Base-by-base conservation (phyloP, 2,329 filamentous ascomycete genomes). In the Pseudogymnoascus sp. region DNA sequence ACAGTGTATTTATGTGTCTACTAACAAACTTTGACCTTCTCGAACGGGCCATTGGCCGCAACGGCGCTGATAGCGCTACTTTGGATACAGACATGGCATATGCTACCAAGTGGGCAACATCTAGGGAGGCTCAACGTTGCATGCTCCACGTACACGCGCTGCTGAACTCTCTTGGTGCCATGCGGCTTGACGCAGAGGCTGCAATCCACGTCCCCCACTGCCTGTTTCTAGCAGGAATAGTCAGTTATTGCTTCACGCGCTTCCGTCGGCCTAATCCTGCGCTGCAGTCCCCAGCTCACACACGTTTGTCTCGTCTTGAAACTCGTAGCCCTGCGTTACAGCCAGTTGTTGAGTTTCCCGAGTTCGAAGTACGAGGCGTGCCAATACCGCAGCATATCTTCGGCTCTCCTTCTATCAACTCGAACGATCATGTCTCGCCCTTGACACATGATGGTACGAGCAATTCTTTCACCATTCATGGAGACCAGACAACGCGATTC, bases 1-100 rank as follows among this genome's bases (percentile, higher is more conserved):
- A 68, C 56, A 56, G 37, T n/a, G 63, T 64, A 25, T 68, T 67
- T 50, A 67, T 68, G 62, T 56, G 59, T 5, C 62, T 68, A 4
- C 53, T 67, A 21, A 65, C 63, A n/a, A 64, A 68, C 38, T 65
- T 67, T 38, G 21, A 64, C 12, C 25, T 38, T 16, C 66, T 68
- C 36, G 67, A 68, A 59, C 53, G 62, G 1, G 67, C 66, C 1
- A 44, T 67, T 34, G 67, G 67, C 12, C 46, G 64, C 18, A 50
- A 64, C 6, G 62, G 65, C 21, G 37, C 37, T n/a, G 31, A 38
- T 18, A 46, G 12, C n/a, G 5, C 12, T 7, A 42, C 8, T 16
- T 44, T 23, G 31, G 10, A 44, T 25, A 28, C 16, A 25, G 61
- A 18, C 18, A 28, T 25, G 21, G 42, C 38, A 16, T 64, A 67